These are phyloP conservation scores for Mycosphaerella sp. DNA, from an alignment of 2,329 filamentous ascomycete genomes.

Conservation along the genomic window DNA sequence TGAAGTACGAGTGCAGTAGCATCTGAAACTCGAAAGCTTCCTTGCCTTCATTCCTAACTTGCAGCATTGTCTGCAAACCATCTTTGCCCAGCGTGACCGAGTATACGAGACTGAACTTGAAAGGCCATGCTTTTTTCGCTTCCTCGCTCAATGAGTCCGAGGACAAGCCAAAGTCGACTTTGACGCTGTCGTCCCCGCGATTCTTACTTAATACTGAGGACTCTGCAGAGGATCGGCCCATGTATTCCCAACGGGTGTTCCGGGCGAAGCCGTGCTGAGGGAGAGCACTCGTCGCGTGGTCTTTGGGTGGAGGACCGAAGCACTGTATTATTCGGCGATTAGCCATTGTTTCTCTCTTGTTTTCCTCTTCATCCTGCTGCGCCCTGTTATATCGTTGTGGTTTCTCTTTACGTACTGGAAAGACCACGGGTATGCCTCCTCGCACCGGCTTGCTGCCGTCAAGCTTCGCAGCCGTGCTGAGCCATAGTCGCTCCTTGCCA, in stretches of 20 bases:
- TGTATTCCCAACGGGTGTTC: slow-evolving; percentile 83
- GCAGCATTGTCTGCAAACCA: slow-evolving; percentile 70
- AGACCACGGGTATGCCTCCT: slow-evolving; percentile 87
- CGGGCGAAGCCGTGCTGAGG: slow-evolving; percentile 95
- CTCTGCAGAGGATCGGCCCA: slow-evolving; percentile 78
- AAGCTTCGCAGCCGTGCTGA: slow-evolving; percentile 53
- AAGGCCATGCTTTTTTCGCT: slow-evolving; percentile 69
- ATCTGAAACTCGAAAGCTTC: slow-evolving; percentile 85
- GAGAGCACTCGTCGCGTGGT: slow-evolving; percentile 70
- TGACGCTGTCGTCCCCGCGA: slow-evolving; percentile 61
- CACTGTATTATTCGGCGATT: slow-evolving; percentile 48
- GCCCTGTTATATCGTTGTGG: not conserved
- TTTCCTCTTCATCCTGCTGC: not conserved
- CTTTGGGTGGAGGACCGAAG: slow-evolving; percentile 69
- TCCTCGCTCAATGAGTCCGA: slow-evolving; percentile 64
- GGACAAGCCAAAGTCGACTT: slow-evolving; percentile 85
- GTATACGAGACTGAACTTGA: slow-evolving; percentile 85
- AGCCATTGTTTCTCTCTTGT: not conserved
- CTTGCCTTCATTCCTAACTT: slow-evolving; percentile 81
- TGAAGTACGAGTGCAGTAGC: slow-evolving; percentile 85
- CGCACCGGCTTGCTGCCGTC: slow-evolving; percentile 86
- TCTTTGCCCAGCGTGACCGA: slow-evolving; percentile 42
- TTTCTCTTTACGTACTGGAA: slow-evolving; percentile 60
- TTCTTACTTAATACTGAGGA: slow-evolving; percentile 37
- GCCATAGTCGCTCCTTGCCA: slow-evolving; percentile 40